phyloP scores from a whole-genome alignment of 2,329 filamentous ascomycete genomes.

The Diplodia scrobiculata region DNA sequence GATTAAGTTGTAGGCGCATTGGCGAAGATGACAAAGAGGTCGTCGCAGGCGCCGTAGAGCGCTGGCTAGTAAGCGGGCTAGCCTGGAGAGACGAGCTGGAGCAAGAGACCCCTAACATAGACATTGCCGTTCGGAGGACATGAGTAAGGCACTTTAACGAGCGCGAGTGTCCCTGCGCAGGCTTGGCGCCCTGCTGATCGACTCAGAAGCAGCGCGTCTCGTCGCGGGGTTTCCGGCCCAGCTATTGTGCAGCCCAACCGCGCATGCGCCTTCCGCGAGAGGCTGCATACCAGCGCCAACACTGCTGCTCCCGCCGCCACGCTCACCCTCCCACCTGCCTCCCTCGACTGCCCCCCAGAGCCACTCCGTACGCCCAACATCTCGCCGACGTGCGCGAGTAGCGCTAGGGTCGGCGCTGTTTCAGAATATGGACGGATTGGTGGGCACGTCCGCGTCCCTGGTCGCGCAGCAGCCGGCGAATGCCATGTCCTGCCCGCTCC shows the following conservation, averaged over 20 bases:
- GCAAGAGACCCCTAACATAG: constrained; percentile 18
- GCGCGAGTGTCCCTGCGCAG: constrained; percentile 2
- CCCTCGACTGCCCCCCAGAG: neutral
- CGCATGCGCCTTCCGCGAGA: neutral
- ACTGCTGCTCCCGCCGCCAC: neutral
- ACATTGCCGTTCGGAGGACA: constrained; percentile 1
- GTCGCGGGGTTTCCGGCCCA: constrained; percentile 15
- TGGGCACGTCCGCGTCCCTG: constrained; percentile 13
- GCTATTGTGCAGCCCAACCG: neutral
- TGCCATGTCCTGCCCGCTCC: neutral
- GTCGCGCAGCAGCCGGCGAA: constrained; percentile 11
- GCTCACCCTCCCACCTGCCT: neutral
- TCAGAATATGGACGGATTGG: constrained; percentile 13
- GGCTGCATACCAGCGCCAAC: neutral
- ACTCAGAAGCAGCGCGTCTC: neutral
- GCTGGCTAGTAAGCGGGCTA: constrained; percentile 11
- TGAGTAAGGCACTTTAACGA: constrained; percentile 17
- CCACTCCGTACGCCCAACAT: neutral
- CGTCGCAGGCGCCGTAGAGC: constrained; percentile 8
- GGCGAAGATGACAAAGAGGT: constrained; percentile 5
- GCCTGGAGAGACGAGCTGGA: neutral
- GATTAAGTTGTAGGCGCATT: constrained; percentile 14
- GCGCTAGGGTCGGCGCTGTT: constrained; percentile 20
- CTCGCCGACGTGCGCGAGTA: neutral
- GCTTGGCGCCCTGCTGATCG: constrained; percentile 4